phyloP scores from a whole-genome alignment of 306 rosid genomes.

The Ammopiptanthus mongolicus region DNA sequence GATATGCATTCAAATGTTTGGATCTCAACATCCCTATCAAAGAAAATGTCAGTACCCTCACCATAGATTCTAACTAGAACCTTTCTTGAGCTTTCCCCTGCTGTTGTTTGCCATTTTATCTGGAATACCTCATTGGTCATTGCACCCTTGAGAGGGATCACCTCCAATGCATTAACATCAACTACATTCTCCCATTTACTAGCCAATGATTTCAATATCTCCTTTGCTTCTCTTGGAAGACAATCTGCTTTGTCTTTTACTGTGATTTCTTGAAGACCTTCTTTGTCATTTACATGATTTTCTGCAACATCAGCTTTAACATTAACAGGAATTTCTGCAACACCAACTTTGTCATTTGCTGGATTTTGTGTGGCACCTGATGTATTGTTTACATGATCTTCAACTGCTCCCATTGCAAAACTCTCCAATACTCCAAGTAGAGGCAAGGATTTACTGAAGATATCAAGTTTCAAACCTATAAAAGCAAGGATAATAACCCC shows the following conservation, averaged over 20 bases:
- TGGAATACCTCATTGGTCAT: conserved; percentile 80
- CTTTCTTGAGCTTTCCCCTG: conserved; percentile 46
- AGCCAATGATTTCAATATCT: conserved; percentile 54
- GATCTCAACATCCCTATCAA: conserved; percentile 57
- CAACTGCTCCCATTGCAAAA: conserved; percentile 27
- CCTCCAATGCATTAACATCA: conserved; percentile 52
- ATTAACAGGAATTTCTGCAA: conserved; percentile 2
- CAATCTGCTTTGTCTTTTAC: conserved; percentile 20
- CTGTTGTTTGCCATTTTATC: conserved; percentile 71
- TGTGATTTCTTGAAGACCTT: background rate
- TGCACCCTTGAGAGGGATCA: conserved; percentile 74
- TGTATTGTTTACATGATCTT: conserved; percentile 18
- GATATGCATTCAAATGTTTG: conserved; percentile 59
- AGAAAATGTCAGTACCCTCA: conserved; percentile 65
- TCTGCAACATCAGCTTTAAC: conserved; percentile 30
- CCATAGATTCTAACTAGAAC: conserved; percentile 78
- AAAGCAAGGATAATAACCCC: conserved; percentile 11
- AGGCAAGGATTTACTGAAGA: background rate
- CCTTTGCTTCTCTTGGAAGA: conserved; percentile 59
- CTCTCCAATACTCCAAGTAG: background rate
- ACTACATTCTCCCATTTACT: conserved; percentile 58
- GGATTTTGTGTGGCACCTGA: background rate
- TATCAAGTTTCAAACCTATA: background rate
- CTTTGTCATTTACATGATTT: conserved; percentile 18
- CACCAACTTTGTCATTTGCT: conserved; percentile 3